Evolutionary conservation across 176 grass and related monocot genomes (phyloP).

Genomic region (Alopecurus myosuroides): DNA sequence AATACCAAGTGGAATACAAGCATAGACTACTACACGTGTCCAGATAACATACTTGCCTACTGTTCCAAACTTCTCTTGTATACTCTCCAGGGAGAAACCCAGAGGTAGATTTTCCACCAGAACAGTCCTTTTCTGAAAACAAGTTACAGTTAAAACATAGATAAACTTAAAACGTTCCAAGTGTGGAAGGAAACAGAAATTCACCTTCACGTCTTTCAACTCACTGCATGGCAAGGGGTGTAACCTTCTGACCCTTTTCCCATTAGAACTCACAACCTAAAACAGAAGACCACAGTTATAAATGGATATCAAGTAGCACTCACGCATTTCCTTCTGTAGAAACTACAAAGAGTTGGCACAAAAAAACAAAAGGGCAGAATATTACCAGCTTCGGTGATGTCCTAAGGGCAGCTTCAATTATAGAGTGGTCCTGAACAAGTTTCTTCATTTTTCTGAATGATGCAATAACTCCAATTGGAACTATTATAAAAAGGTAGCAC

Average conservation of each 20-base stretch:
- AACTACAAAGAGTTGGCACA: not conserved
- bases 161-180: conserved; percentile 13
- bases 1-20: not conserved
- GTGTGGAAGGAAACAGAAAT: not conserved
- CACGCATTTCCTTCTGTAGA: not conserved
- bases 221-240: conserved; percentile 49
- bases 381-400: conserved; percentile 82
- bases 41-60: conserved; percentile 65
- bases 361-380: conserved; percentile 7
- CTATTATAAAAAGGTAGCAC: conserved; percentile 36
- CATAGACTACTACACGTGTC: not conserved
- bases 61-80: conserved; percentile 55
- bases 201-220: conserved; percentile 47
- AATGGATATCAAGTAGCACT: not conserved
- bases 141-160: conserved; percentile 7
- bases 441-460: conserved; percentile 98
- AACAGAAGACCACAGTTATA: conserved; percentile 1
- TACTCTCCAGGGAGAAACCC: conserved; percentile 56
- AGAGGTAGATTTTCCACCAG: conserved; percentile 83
- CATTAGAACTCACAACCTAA: conserved; percentile 72
- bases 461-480: conserved; percentile 70
- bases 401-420: conserved; percentile 78
- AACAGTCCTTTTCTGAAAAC: conserved; percentile 58
- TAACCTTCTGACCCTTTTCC: conserved; percentile 73
- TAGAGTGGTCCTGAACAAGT: conserved; percentile 55